Evolutionary conservation across 176 grass and related monocot genomes (phyloP).

Genomic region (Bolboschoenus planiculmis): DNA sequence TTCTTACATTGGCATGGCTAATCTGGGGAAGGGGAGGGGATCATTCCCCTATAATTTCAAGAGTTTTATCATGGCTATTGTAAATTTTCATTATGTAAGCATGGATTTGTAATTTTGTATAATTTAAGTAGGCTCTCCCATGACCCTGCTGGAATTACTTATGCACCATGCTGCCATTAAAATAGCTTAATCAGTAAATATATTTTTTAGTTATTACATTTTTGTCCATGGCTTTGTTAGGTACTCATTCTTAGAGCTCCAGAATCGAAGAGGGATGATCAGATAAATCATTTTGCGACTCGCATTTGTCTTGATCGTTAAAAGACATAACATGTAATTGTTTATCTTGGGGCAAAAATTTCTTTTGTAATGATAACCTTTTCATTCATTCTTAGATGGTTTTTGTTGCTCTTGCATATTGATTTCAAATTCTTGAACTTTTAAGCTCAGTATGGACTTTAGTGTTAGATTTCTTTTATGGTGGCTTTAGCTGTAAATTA

Average conservation of each 20-base stretch:
- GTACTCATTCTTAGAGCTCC: conserved; percentile 46
- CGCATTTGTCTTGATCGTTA: conserved; percentile 35
- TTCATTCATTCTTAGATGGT: neutral
- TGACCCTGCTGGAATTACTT: no score
- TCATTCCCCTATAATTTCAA: no score
- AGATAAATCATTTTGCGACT: conserved; percentile 48
- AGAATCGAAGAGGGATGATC: neutral
- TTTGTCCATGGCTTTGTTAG: conserved; percentile 21
- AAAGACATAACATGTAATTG: conserved; percentile 9
- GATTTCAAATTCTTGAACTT: neutral
- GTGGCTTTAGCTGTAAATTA: no score
- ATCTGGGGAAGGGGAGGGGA: no score
- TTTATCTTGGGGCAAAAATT: neutral
- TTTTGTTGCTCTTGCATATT: neutral
- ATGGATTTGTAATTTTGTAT: no score
- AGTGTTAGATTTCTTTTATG: no score
- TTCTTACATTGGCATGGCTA: no score
- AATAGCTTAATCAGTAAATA: neutral
- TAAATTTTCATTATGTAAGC: no score
- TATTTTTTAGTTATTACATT: neutral
- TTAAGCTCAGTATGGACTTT: neutral
- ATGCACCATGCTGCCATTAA: no score
- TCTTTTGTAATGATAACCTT: neutral
- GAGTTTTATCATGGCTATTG: no score
- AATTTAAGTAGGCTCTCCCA: no score